Conservation (phyloP, 2,329 filamentous ascomycete genomes). For the Aspergillus candidus region DNA sequence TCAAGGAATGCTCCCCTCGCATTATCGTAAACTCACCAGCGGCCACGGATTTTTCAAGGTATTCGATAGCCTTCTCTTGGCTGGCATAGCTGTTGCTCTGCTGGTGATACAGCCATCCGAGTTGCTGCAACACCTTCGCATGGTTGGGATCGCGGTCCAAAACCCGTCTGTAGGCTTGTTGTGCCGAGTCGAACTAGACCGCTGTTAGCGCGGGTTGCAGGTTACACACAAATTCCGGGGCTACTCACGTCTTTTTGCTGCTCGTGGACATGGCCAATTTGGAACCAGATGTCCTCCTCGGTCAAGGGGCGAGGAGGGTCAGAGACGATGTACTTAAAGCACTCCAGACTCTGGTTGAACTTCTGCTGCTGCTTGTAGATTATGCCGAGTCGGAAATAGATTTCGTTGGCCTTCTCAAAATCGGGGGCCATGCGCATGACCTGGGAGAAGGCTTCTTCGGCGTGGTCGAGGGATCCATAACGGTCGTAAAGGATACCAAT, state of each 20-base stretch:
- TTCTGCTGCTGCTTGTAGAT: conserved; percentile 99
- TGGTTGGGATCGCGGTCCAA: conserved; percentile 92
- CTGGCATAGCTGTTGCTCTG: conserved; percentile 86
- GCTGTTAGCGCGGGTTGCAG: conserved; percentile 23
- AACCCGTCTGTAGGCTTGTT: conserved; percentile 85
- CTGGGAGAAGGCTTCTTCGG: conserved; percentile 95
- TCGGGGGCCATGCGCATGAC: conserved; percentile 98
- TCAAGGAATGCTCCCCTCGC: too few relatives aligned
- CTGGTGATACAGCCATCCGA: conserved; percentile 96
- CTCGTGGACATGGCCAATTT: conserved; percentile 97
- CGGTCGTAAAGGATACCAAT: conserved; percentile 96
- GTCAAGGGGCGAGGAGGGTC: conserved; percentile 88
- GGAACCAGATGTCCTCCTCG: conserved; percentile 99
- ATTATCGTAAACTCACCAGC: conserved; percentile 58
- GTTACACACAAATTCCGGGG: background rate
- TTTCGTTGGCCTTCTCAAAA: conserved; percentile 98
- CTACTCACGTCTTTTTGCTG: conserved; percentile 91
- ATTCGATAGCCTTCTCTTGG: conserved; percentile 94
- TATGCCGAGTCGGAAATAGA: conserved; percentile 97
- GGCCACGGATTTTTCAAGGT: conserved; percentile 90
- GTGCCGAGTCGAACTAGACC: conserved; percentile 85
- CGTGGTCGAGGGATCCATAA: conserved; percentile 93
- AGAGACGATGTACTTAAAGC: conserved; percentile 95
- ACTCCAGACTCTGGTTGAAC: conserved; percentile 89
- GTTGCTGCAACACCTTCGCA: conserved; percentile 94